These are phyloP conservation scores for Elsinoe australis DNA, from an alignment of 2,329 filamentous ascomycete genomes.

Conservation along the genomic window DNA sequence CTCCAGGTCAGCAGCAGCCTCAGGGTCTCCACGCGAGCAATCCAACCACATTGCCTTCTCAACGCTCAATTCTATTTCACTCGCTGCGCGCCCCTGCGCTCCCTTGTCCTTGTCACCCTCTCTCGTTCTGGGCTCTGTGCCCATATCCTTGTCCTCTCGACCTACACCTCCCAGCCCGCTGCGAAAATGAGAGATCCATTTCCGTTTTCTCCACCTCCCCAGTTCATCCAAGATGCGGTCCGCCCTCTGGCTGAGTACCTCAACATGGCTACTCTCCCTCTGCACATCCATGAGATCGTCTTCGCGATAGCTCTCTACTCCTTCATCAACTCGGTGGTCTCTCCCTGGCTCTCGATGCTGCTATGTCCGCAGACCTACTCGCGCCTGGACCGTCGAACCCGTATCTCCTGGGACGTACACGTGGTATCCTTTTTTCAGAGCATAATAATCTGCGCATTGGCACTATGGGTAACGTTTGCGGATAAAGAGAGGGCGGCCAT, in stretches of 20 bases:
- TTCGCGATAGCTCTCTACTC: constrained; percentile 61
- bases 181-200: constrained; percentile 64
- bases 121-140: not conserved
- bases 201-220: constrained; percentile 49
- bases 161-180: not conserved
- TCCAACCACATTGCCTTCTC: not conserved
- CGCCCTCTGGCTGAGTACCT: constrained; percentile 58
- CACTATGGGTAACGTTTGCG: constrained; percentile 62
- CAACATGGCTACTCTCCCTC: constrained; percentile 57
- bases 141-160: not conserved
- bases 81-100: not conserved
- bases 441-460: constrained; percentile 60
- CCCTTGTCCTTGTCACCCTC: not conserved
- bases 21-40: too few species aligned
- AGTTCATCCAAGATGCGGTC: constrained; percentile 47
- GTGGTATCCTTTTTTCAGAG: constrained; percentile 78
- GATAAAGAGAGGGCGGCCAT: constrained; percentile 62
- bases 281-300: constrained; percentile 71
- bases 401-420: constrained; percentile 78
- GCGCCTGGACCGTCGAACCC: constrained; percentile 53
- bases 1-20: too few species aligned
- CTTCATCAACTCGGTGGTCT: constrained; percentile 56
- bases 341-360: constrained; percentile 56
- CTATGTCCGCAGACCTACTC: constrained; percentile 59
- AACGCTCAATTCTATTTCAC: not conserved